Percentiles rank a stretch among this genome's conserved stretches.
Evolutionary conservation across 108 stramenopile species (phyloP).

Genomic region (Nitzschia putrida): DNA sequence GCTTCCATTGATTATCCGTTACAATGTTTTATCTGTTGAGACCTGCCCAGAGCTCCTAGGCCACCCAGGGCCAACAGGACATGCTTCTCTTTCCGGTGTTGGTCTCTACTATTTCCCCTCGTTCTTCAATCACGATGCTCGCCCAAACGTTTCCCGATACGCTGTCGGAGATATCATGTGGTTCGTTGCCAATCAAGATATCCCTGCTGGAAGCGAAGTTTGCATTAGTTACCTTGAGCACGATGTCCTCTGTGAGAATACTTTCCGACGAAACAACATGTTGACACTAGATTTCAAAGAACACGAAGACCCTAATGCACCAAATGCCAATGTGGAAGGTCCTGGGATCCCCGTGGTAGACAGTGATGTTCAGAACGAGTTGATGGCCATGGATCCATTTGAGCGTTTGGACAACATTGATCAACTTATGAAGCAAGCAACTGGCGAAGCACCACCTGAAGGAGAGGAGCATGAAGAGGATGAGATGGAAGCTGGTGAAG

Average conservation of each 20-base stretch:
- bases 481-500: slow-evolving; percentile 44
- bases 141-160: slow-evolving; percentile 66
- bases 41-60: slow-evolving; percentile 68
- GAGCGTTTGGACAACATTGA: slow-evolving; percentile 67
- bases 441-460: slow-evolving; percentile 47
- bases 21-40: slow-evolving; percentile 69
- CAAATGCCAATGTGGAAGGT: slow-evolving; percentile 22
- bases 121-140: slow-evolving; percentile 73
- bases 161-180: slow-evolving; percentile 81
- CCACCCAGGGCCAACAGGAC: slow-evolving; percentile 57
- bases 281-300: slow-evolving; percentile 74
- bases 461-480: slow-evolving; percentile 41
- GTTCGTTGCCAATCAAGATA: slow-evolving; percentile 72
- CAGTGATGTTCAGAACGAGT: slow-evolving; percentile 69
- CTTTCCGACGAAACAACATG: slow-evolving; percentile 52
- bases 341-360: slow-evolving; percentile 67
- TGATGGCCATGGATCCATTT: slow-evolving; percentile 68
- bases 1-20: slow-evolving; percentile 72
- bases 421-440: slow-evolving; percentile 55
- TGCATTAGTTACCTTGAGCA: slow-evolving; percentile 82
- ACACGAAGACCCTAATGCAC: slow-evolving; percentile 22
- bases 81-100: slow-evolving; percentile 53
- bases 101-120: slow-evolving; percentile 64
- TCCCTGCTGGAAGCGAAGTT: slow-evolving; percentile 55
- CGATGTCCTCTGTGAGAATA: slow-evolving; percentile 68